phyloP scores from a whole-genome alignment of 768 basidiomycete genomes.

The Lactarius tabidus region DNA sequence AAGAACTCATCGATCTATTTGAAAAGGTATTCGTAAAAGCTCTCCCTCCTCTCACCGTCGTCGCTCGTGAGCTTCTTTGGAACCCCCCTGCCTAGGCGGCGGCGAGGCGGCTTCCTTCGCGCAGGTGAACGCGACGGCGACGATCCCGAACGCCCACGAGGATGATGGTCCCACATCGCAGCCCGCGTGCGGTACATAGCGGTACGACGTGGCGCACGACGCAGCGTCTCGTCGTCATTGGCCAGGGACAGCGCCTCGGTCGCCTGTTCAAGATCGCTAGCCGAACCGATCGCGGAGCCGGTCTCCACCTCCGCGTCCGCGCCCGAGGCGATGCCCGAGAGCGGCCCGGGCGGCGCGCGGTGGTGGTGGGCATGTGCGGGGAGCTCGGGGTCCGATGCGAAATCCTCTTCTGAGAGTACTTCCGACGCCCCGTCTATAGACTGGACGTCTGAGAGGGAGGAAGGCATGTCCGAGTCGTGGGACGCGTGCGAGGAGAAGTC shows the following conservation, averaged over 20 bases:
- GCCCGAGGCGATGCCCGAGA: conserved; percentile 33
- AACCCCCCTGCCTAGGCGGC: conserved; percentile 21
- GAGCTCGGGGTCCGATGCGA: conserved; percentile 30
- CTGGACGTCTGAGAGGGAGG: conserved; percentile 31
- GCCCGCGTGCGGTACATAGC: conserved; percentile 33
- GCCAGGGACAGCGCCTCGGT: conserved; percentile 35
- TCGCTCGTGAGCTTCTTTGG: neutral
- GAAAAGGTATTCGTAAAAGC: conserved; percentile 25
- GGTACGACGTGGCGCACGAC: conserved; percentile 25
- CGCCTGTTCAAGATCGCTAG: conserved; percentile 16
- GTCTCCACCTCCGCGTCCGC: conserved; percentile 31
- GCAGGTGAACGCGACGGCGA: conserved; percentile 56
- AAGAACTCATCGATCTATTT: neutral
- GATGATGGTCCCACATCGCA: conserved; percentile 22
- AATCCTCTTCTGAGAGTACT: conserved; percentile 26
- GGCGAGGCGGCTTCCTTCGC: conserved; percentile 31
- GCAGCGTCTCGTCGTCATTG: conserved; percentile 29
- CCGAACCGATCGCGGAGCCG: conserved; percentile 3
- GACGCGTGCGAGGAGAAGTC: conserved; percentile 51
- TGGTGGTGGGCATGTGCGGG: neutral
- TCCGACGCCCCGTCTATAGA: conserved; percentile 27
- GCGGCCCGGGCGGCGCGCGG: neutral
- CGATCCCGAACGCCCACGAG: conserved; percentile 40
- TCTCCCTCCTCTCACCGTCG: neutral
- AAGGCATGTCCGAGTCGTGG: conserved; percentile 45